Conservation (phyloP, 1,139 yeast genomes). For the Candida mesenterica region DNA sequence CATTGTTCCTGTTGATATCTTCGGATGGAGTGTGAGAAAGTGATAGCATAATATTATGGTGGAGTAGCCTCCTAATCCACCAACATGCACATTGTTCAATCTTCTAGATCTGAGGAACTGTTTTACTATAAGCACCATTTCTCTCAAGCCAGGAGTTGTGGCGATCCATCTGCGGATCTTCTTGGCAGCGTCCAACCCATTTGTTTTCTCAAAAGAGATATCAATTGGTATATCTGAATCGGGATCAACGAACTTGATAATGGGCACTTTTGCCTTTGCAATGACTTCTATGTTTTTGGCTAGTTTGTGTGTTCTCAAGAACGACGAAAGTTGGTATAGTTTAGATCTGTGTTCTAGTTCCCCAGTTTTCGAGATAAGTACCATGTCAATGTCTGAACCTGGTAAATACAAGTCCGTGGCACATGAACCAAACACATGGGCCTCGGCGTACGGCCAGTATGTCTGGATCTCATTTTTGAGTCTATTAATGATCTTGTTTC, state of each 20-base stretch:
- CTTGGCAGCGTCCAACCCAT: constrained; percentile 84
- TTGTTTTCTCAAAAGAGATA: constrained; percentile 83
- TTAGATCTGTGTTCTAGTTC: constrained; percentile 66
- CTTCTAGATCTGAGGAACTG: constrained; percentile 81
- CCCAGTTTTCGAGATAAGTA: constrained; percentile 64
- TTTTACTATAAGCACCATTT: constrained; percentile 79
- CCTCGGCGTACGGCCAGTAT: constrained; percentile 80
- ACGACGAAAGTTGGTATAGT: constrained; percentile 73
- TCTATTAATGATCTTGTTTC: constrained; percentile 65
- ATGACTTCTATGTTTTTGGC: constrained; percentile 83
- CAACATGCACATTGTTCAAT: constrained; percentile 89
- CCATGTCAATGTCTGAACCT: constrained; percentile 96
- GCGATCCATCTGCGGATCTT: constrained; percentile 74
- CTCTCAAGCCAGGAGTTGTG: constrained; percentile 78
- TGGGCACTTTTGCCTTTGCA: constrained; percentile 92
- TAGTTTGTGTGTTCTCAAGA: constrained; percentile 57
- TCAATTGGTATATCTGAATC: constrained; percentile 75
- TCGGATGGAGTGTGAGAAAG: constrained; percentile 78
- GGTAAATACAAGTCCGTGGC: constrained; percentile 95
- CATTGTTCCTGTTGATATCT: constrained; percentile 65
- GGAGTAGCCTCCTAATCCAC: constrained; percentile 95
- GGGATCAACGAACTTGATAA: constrained; percentile 86
- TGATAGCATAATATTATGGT: constrained; percentile 86
- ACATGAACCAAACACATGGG: constrained; percentile 90
- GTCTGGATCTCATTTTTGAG: constrained; percentile 54